Evolutionary conservation across 2,329 filamentous ascomycete species (phyloP), one percentile per base, ranked within the genome.

Genomic region (Penicillium janthinellum): DNA sequence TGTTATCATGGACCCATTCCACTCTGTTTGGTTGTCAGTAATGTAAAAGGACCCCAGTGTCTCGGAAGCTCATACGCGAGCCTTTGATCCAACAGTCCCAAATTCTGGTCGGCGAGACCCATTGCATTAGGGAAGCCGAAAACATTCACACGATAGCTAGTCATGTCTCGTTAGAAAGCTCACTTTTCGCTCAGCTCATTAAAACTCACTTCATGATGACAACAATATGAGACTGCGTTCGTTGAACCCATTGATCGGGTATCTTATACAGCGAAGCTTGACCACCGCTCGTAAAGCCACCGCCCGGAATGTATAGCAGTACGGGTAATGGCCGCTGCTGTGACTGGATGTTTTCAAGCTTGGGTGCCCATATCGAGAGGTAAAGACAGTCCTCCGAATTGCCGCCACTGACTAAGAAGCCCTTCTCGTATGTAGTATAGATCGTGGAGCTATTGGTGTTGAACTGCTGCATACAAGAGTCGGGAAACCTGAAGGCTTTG

Each of bases 261-360:
- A 82, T 42, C 81, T 78, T 4, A 80, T 81, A 71, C 77, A 83
- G 60, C 71, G 81, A 53, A 74, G 78, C 4, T 76, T 79, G n/a
- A 11, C 78, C 78, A 5, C 81, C 82, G 1, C 77, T 74, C 3
- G 70, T 70, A 60, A 81, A 82, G 0, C 77, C 81, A 5, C 82
- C 82, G 4, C 82, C 82, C 54, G 83, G 79, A 4, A 84, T 72
- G 60, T 81, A 82, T 1, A 81, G 77, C 39, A 82, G 71, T 0
- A 83, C 81, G 0, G 82, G 82, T 3, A 83, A 65, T 2, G 72
- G 55, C 8, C 49, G 42, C 42, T 58, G 53, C 14, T 56, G 44
- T 2, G 45, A 54, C 22, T 55, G 62, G 6, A 58, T 42, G 10
- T 50, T 45, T 1, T 60, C 49, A 17, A 54, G 11, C 2, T 28